phyloP scores from a whole-genome alignment of 106 monocot species.

The Dioscorea zingiberensis region DNA sequence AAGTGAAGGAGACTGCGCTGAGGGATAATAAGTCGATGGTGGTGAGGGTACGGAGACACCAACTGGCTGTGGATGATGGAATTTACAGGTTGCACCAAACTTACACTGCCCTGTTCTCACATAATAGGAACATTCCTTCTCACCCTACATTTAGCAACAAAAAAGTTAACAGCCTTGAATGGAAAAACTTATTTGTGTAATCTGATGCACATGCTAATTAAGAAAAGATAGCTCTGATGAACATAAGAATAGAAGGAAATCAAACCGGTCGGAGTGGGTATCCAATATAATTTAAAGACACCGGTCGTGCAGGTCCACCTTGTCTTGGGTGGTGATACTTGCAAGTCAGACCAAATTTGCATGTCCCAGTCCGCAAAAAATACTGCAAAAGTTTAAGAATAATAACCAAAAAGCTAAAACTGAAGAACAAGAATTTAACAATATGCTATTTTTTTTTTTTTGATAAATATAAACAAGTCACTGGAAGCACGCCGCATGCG shows the following conservation, averaged over 20 bases:
- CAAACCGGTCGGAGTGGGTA: slow-evolving; percentile 74
- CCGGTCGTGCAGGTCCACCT: slow-evolving; percentile 27
- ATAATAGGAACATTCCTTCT: slow-evolving; percentile 84
- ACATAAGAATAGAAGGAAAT: slow-evolving; percentile 8
- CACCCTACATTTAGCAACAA: slow-evolving; percentile 39
- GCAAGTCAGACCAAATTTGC: slow-evolving; percentile 92
- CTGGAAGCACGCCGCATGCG: too few relatives aligned
- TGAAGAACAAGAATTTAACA: too few relatives aligned
- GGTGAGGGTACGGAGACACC: slow-evolving; percentile 33
- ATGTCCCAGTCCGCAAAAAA: slow-evolving; percentile 83
- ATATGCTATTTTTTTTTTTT: too few relatives aligned
- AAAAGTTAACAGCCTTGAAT: too few relatives aligned
- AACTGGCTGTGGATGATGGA: slow-evolving; percentile 68
- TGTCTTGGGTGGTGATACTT: slow-evolving; percentile 92
- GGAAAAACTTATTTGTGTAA: too few relatives aligned
- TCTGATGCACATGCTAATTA: not conserved
- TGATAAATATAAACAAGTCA: not conserved
- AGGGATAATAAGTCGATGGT: slow-evolving; percentile 57
- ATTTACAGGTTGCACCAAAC: slow-evolving; percentile 89
- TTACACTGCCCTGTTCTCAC: slow-evolving; percentile 77
- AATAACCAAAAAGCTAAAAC: not conserved
- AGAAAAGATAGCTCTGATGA: not conserved
- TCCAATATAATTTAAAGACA: slow-evolving; percentile 52
- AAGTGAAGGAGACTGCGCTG: slow-evolving; percentile 35
- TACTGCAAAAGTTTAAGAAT: slow-evolving; percentile 37